Conservation (phyloP, 352 stramenopile genomes). For the Globisporangium nodosum region DNA sequence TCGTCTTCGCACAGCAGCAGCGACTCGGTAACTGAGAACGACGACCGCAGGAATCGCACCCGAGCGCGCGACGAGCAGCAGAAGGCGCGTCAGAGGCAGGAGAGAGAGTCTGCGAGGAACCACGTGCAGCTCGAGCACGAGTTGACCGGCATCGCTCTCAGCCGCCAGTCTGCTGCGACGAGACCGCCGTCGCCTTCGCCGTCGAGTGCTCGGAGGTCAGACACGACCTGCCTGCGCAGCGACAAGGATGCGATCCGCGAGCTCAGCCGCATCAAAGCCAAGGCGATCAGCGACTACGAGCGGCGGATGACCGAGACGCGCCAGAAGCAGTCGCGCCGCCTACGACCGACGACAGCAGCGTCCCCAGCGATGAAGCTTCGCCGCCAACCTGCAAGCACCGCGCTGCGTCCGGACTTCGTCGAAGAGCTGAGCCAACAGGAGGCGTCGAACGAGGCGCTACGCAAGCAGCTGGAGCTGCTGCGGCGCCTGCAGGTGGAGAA, state of each 20-base stretch:
- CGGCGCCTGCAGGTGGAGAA: conserved; percentile 66
- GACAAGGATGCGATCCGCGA: conserved; percentile 21
- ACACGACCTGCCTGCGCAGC: not conserved
- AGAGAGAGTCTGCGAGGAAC: not conserved
- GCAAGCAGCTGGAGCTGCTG: conserved; percentile 65
- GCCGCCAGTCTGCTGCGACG: not conserved
- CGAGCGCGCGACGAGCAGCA: not conserved
- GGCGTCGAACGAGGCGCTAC: conserved; percentile 54
- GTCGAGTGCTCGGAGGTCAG: not conserved
- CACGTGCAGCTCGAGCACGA: not conserved
- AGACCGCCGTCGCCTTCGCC: not conserved
- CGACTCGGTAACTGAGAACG: conserved; percentile 3
- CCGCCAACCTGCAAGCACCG: not conserved
- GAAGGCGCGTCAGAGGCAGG: not conserved
- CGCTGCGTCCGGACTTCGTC: conserved; percentile 8
- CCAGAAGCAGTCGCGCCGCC: conserved; percentile 1
- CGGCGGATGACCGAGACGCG: conserved; percentile 14
- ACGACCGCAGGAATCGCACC: not conserved
- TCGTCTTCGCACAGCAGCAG: conserved; percentile 20
- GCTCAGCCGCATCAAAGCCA: conserved; percentile 32
- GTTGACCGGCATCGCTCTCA: not conserved
- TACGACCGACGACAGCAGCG: not conserved
- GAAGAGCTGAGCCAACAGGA: conserved; percentile 47
- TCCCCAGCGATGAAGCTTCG: not conserved
- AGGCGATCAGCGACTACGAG: conserved; percentile 29